Evolutionary conservation across 2,329 filamentous ascomycete genomes (phyloP), one percentile per base, ranked within the genome.

Genomic region (Fusarium beomiforme): DNA sequence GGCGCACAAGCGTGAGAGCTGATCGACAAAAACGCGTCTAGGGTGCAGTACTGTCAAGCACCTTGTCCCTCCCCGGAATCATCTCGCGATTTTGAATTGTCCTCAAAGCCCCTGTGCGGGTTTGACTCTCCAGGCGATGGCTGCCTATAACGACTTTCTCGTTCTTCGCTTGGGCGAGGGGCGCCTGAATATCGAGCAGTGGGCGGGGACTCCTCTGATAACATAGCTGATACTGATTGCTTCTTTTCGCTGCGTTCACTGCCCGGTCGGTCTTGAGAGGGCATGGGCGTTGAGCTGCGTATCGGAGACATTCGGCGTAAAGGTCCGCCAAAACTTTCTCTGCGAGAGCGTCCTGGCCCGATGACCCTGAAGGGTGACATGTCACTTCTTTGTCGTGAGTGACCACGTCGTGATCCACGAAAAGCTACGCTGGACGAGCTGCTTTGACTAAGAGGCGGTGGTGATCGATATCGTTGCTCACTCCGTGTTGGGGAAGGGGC

Each of bases 341-440:
- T 64, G 41, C 75, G 71, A 44, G 63, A 71, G 55, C 73, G 71
- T 23, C 71, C 74, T 31, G 66, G 75, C 19, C 72, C 76, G 8
- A 71, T 62, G 10, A 75, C 67, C 70, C 77, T 75, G 65, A 80
- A 80, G 67, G 80, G 81, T 6, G 80, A 79, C 21, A 81, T 74
- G 47, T 82, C 81, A 65, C 81, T 82, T 53, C 77, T 79, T 44
- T 81, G 80, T 9, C 81, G 79, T 24, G 80, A 78, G 43, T 82
- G 81, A 8, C 74, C 76, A 54, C 74, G 75, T 34, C 75, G 74
- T 60, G 67, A 70, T 24, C 59, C 60, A 34, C 78, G 70, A 26
- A 64, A 65, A 16, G 78, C 58, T 21, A 70, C 59, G 47, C 77
- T 77, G 36, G 75, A 74, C 21, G 75, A 68, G 50, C 72, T 77